These are phyloP conservation scores for Boletus insuetus DNA, from an alignment of 768 basidiomycete species.

Conservation along the genomic window DNA sequence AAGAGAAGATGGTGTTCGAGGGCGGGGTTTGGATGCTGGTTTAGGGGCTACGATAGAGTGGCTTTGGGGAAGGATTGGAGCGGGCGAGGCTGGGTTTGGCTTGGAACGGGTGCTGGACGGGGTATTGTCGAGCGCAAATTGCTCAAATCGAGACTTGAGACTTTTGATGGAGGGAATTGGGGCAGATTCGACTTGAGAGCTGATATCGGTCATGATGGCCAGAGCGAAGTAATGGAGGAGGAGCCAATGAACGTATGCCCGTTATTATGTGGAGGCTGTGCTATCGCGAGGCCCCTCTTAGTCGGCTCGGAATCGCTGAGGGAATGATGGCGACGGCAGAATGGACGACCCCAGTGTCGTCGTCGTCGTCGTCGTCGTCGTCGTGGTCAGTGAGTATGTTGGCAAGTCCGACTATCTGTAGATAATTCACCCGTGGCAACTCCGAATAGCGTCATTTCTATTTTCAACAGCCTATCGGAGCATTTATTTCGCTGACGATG, in stretches of 20 bases:
- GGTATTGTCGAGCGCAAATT: conserved; percentile 48
- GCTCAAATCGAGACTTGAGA: conserved; percentile 69
- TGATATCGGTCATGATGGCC: conserved; percentile 15
- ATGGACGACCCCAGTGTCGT: not conserved
- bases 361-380: conserved; percentile 14
- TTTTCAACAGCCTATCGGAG: not conserved
- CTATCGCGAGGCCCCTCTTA: not conserved
- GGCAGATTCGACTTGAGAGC: conserved; percentile 46
- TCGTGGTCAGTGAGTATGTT: not conserved
- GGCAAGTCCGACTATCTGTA: not conserved
- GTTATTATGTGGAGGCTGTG: conserved; percentile 5
- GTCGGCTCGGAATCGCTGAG: not conserved
- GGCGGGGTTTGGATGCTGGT: conserved; percentile 37
- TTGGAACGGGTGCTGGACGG: not conserved
- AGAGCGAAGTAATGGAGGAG: not conserved
- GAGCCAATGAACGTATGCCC: conserved; percentile 3
- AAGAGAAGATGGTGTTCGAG: conserved; percentile 38
- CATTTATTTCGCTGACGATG: not conserved
- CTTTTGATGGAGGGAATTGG: conserved; percentile 65
- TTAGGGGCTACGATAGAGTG: conserved; percentile 26
- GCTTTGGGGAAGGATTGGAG: conserved; percentile 7
- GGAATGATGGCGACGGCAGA: not conserved
- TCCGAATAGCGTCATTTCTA: not conserved
- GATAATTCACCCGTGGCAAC: not conserved
- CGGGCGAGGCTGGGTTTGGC: not conserved